Base-by-base conservation (phyloP, 139 green algal genomes). In the Tetraselmis chui region DNA sequence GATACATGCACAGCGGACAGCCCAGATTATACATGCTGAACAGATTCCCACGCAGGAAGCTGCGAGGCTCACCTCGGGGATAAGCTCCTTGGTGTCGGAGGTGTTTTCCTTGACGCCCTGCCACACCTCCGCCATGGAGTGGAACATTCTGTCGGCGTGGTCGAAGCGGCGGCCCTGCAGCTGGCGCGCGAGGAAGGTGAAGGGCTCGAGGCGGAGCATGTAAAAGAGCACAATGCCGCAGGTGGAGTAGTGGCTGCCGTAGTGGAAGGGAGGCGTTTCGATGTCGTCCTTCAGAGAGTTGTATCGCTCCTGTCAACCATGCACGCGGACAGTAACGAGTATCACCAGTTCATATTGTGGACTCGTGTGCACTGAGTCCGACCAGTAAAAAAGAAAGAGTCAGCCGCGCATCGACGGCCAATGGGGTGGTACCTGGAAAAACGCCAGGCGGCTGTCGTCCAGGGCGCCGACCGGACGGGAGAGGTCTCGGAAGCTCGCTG, bases 21-120 rank as follows among this genome's bases (percentile, higher is more conserved):
- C n/a, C n/a, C n/a, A n/a, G n/a, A n/a, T n/a, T n/a, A n/a, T n/a
- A n/a, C n/a, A n/a, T n/a, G n/a, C n/a, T n/a, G n/a, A n/a, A n/a
- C n/a, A n/a, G n/a, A n/a, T n/a, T n/a, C n/a, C n/a, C n/a, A n/a
- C n/a, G n/a, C n/a, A n/a, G n/a, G n/a, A n/a, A n/a, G n/a, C n/a
- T n/a, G n/a, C n/a, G 45, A 18, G 45, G 45, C 11, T 2, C 11
- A 67, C 45, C 45, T 67, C 45, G 18, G 88, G 88, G 23, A 89
- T 84, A n/a, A 92, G 84, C 85, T 92, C 88, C 76, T 92, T 92
- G 0, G 90, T 87, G 76, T 92, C 88, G 28, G 76, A 81, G 23
- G 83, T 86, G 83, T 88, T 86, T 29, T 78, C 84, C 0, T 79
- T 77, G 25, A 80, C 79, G 76, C 85, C 84, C 30, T 83, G 23